A percentile compares a stretch with the other conserved stretches of the same genome.
Evolutionary conservation across 352 stramenopile species (phyloP).

Genomic region (Phytophthora sojae): DNA sequence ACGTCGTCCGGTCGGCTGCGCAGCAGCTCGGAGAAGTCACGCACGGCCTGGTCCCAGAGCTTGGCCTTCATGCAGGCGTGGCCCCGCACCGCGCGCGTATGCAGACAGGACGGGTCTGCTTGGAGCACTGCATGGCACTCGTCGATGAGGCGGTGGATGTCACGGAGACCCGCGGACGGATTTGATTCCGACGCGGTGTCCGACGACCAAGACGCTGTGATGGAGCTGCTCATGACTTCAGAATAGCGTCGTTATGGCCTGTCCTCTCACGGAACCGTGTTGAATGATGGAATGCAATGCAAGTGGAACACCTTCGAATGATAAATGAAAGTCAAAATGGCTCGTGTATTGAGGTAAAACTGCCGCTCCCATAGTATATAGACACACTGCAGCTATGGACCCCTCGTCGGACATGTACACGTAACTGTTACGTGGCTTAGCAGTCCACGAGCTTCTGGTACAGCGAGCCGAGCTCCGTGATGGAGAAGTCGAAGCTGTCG

Average conservation of each 20-base stretch:
- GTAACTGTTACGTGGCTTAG: constrained; percentile 15
- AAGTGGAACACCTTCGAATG: too few species aligned
- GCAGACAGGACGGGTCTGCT: constrained; percentile 56
- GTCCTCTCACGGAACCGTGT: too few species aligned
- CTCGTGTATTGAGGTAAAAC: constrained; percentile 37
- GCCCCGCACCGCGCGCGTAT: constrained; percentile 65
- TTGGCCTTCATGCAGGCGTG: constrained; percentile 82
- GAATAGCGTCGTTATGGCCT: too few species aligned
- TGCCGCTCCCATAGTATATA: constrained; percentile 33
- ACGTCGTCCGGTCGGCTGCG: constrained; percentile 58
- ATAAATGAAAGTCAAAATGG: constrained; percentile 36
- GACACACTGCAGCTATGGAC: constrained; percentile 32
- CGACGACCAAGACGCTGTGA: background rate
- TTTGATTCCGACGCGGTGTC: constrained; percentile 5
- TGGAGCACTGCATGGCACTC: constrained; percentile 62
- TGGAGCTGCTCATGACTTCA: too few species aligned
- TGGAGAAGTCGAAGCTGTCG: constrained; percentile 55
- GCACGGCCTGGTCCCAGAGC: constrained; percentile 58
- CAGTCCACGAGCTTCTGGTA: constrained; percentile 43
- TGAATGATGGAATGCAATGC: too few species aligned
- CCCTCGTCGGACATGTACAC: constrained; percentile 15
- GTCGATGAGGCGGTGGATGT: constrained; percentile 64
- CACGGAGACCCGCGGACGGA: constrained; percentile 36
- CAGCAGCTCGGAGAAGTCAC: constrained; percentile 69
- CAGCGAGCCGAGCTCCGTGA: constrained; percentile 36